Percentiles rank a stretch among this genome's conserved stretches.
These are phyloP conservation scores for Lactifluus subvellereus DNA, from an alignment of 768 basidiomycete genomes.

Conservation along the genomic window DNA sequence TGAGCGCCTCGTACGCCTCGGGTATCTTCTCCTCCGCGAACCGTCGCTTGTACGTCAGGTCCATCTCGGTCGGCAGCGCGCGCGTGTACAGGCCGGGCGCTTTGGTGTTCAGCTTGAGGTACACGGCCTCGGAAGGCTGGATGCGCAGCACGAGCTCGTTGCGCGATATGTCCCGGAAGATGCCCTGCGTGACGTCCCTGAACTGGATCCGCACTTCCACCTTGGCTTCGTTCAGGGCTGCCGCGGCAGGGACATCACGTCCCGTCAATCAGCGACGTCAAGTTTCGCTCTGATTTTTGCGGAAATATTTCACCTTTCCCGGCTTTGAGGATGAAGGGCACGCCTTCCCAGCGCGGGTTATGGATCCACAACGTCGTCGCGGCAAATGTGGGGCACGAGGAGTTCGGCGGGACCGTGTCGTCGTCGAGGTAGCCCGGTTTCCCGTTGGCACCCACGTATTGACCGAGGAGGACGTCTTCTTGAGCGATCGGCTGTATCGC, in stretches of 20 bases:
- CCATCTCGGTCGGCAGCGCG: constrained; percentile 95
- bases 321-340: constrained; percentile 97
- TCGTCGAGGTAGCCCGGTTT: constrained; percentile 99
- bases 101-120: constrained; percentile 96
- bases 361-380: constrained; percentile 87
- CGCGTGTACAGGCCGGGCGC: constrained; percentile 86
- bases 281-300: neutral
- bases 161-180: constrained; percentile 92
- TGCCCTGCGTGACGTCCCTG: constrained; percentile 94
- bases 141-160: constrained; percentile 98
- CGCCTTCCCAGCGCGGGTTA: constrained; percentile 97
- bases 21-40: constrained; percentile 90
- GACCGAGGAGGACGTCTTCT: constrained; percentile 83
- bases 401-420: constrained; percentile 87
- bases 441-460: constrained; percentile 82
- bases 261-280: neutral
- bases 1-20: constrained; percentile 93
- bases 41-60: constrained; percentile 94
- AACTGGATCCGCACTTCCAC: constrained; percentile 97
- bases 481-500: constrained; percentile 76
- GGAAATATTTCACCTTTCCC: constrained; percentile 67
- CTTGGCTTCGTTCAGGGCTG: constrained; percentile 97
- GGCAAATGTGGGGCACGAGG: constrained; percentile 91
- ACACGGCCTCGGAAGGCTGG: constrained; percentile 93
- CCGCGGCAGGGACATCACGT: neutral